Percentiles rank a stretch among this genome's conserved stretches.
phyloP scores from a whole-genome alignment of 768 basidiomycete species.

The Sporobolomyces pararoseus region DNA sequence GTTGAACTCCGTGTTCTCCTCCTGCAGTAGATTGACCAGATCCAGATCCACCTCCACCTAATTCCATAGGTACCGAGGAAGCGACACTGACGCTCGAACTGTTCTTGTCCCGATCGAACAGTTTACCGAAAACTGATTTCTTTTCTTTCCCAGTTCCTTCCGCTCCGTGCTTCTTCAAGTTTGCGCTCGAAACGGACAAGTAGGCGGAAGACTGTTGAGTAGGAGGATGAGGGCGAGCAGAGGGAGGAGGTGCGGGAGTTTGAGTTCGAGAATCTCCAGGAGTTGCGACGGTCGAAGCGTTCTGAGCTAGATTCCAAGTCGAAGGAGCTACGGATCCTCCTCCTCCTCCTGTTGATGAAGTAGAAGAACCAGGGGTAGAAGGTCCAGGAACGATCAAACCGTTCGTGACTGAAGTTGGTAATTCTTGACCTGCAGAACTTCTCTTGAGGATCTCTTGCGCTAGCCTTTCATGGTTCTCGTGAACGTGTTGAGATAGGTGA shows the following conservation, averaged over 20 bases:
- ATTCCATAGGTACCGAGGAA: constrained; percentile 1
- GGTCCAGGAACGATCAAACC: neutral
- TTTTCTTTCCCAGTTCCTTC: constrained; percentile 21
- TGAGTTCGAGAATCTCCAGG: neutral
- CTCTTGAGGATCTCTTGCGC: constrained; percentile 13
- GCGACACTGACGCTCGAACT: constrained; percentile 1
- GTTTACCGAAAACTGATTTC: constrained; percentile 41
- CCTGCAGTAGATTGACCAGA: neutral
- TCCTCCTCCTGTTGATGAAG: too few relatives aligned
- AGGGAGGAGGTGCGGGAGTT: neutral
- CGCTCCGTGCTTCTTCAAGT: neutral
- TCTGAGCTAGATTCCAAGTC: neutral
- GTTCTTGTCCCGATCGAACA: constrained; percentile 33
- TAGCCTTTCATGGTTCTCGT: neutral
- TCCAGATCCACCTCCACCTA: neutral
- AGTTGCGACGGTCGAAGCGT: constrained; percentile 1
- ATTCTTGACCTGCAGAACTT: constrained; percentile 24
- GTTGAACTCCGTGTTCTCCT: neutral
- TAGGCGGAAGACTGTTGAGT: neutral
- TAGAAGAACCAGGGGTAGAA: neutral
- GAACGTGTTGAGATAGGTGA: neutral
- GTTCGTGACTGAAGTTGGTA: neutral
- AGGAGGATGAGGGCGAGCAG: neutral
- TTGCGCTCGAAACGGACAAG: neutral
- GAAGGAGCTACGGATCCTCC: too few relatives aligned